A percentile compares a stretch with the other conserved stretches of the same genome.
Conservation (phyloP, 805 yeast species). For the Maudiozyma turicensis region DNA sequence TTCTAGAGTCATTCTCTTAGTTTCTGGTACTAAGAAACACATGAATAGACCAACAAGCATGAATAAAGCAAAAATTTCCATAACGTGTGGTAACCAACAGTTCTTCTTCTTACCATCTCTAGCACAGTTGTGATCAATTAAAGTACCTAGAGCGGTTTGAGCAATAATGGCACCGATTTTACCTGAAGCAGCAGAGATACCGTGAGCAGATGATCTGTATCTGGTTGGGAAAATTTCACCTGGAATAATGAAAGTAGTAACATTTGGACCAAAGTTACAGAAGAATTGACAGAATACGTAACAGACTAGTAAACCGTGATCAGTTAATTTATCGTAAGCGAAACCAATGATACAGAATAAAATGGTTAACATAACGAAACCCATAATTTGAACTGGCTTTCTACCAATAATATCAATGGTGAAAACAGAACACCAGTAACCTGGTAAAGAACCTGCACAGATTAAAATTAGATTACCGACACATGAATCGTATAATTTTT, state of each 20-base stretch:
- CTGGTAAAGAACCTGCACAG: constrained; percentile 93
- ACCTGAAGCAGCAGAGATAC: constrained; percentile 88
- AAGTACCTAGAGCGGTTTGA: constrained; percentile 77
- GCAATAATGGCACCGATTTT: constrained; percentile 91
- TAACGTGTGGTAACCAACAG: constrained; percentile 86
- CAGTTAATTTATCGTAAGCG: constrained; percentile 62
- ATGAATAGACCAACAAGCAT: constrained; percentile 71
- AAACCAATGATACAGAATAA: constrained; percentile 77
- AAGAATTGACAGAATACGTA: constrained; percentile 78
- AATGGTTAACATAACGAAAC: constrained; percentile 62
- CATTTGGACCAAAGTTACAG: constrained; percentile 89
- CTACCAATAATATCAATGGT: constrained; percentile 77
- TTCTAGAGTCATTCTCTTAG: constrained; percentile 85
- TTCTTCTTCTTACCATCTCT: constrained; percentile 36
- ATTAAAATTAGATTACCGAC: constrained; percentile 89
- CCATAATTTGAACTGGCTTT: constrained; percentile 70
- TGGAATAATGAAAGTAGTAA: constrained; percentile 83
- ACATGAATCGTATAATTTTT: constrained; percentile 61
- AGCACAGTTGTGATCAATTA: constrained; percentile 70
- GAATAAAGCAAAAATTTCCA: constrained; percentile 88
- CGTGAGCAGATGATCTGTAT: constrained; percentile 93
- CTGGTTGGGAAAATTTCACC: constrained; percentile 92
- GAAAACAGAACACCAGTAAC: constrained; percentile 81
- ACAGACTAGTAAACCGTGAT: constrained; percentile 61
- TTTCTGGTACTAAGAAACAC: constrained; percentile 72